A percentile compares a stretch with the other conserved stretches of the same genome.
Conservation (phyloP, 1,139 yeast species). For the Candida buenavistaensis region DNA sequence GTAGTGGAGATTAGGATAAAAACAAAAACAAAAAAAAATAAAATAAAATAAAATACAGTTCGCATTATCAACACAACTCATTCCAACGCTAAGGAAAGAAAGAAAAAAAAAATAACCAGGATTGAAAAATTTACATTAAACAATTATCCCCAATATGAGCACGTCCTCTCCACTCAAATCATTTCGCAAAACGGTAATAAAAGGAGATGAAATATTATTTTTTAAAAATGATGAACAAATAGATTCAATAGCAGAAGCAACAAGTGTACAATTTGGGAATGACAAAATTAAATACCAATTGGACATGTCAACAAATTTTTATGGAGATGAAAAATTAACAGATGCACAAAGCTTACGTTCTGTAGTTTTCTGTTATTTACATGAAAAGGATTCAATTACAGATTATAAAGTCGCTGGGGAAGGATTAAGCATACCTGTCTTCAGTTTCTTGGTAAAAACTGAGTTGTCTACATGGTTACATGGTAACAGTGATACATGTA, state of each 20-base stretch:
- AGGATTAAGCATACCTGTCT: constrained; percentile 61
- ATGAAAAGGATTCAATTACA: constrained; percentile 72
- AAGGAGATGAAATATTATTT: constrained; percentile 25
- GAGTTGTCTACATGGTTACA: constrained; percentile 80
- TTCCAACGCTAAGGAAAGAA: constrained; percentile 3
- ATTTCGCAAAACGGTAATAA: constrained; percentile 26
- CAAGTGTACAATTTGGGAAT: constrained; percentile 33
- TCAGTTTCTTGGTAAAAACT: constrained; percentile 83
- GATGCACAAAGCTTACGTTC: constrained; percentile 55
- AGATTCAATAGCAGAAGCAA: constrained; percentile 35
- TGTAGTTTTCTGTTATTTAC: constrained; percentile 79
- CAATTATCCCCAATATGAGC: constrained; percentile 5
- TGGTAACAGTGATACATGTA: constrained; percentile 62
- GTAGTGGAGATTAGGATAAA: too few relatives aligned
- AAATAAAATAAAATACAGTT: too few relatives aligned
- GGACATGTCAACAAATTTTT: constrained; percentile 55
- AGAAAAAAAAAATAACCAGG: constrained; percentile 3
- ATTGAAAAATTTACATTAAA: too few relatives aligned
- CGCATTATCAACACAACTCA: too few relatives aligned
- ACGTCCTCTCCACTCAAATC: constrained; percentile 16
- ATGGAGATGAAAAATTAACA: constrained; percentile 42
- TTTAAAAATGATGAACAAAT: constrained; percentile 17
- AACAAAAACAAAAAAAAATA: too few relatives aligned
- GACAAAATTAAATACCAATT: constrained; percentile 27
- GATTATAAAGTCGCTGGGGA: constrained; percentile 80